Percentiles rank a stretch among this genome's conserved stretches.
Conservation (phyloP, 225 moss, liverwort and hornwort species). For the Asterella californica region DNA sequence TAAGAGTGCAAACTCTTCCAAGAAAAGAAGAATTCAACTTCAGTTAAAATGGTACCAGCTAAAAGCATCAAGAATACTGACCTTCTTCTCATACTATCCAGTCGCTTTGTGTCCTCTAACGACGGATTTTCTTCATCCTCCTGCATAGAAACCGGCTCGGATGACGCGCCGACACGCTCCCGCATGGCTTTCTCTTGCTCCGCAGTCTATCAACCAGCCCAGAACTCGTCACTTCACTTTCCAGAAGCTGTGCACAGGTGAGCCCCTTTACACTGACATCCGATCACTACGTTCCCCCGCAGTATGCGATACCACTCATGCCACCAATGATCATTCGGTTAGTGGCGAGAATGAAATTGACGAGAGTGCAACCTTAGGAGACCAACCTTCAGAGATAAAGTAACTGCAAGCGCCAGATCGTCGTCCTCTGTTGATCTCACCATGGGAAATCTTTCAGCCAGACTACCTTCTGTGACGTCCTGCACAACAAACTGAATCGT, state of each 20-base stretch:
- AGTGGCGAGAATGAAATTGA: slow-evolving; percentile 1
- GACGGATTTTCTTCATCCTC: slow-evolving; percentile 34
- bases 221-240: background rate
- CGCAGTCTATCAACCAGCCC: slow-evolving; percentile 45
- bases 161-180: slow-evolving; percentile 46
- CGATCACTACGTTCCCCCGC: background rate
- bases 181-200: slow-evolving; percentile 59
- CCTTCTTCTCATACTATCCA: slow-evolving; percentile 45
- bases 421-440: slow-evolving; percentile 49
- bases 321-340: background rate
- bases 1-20: background rate
- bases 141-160: slow-evolving; percentile 39
- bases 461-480: slow-evolving; percentile 32
- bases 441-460: slow-evolving; percentile 18
- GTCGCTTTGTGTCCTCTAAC: slow-evolving; percentile 31
- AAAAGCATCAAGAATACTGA: slow-evolving; percentile 11
- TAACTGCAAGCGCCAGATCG: slow-evolving; percentile 61
- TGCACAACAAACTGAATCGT: slow-evolving; percentile 14
- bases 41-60: background rate
- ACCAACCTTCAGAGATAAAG: slow-evolving; percentile 54
- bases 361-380: background rate
- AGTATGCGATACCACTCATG: background rate
- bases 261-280: background rate
- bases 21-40: background rate
- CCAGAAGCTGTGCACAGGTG: background rate